Conservation (phyloP, 257 asterid species). For the Solanum acaule region DNA sequence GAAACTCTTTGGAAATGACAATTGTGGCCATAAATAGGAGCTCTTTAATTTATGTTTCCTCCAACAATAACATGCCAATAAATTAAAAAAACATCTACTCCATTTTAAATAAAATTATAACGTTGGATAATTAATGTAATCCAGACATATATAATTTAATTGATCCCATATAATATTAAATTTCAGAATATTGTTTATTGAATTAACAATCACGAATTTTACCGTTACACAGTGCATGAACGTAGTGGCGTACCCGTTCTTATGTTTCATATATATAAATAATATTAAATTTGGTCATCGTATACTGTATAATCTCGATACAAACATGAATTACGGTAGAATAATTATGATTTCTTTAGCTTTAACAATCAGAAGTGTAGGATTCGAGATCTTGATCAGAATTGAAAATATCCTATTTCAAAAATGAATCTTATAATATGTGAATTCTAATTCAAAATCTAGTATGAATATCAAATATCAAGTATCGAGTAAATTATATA, state of each 20-base stretch:
- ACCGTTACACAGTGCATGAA: not conserved
- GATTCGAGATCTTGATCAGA: not conserved
- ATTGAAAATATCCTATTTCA: not conserved
- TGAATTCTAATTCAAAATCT: not conserved
- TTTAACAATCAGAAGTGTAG: not conserved
- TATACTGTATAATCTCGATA: not conserved
- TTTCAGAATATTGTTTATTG: not conserved
- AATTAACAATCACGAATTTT: not conserved
- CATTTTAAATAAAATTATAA: not conserved
- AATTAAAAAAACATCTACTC: not conserved
- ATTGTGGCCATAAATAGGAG: not conserved
- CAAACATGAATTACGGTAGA: not conserved
- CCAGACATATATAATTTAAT: not conserved
- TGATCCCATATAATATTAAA: not conserved
- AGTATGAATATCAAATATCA: not conserved
- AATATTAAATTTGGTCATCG: not conserved
- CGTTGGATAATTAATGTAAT: not conserved
- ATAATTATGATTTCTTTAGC: not conserved
- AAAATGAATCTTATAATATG: not conserved
- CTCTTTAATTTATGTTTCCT: not conserved
- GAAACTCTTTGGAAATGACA: not conserved
- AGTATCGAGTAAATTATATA: too few relatives aligned
- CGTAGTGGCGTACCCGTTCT: not conserved
- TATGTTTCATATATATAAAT: not conserved
- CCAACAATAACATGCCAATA: not conserved